Evolutionary conservation across 331 rosid species (phyloP).

Genomic region (Prunus yedoensis): DNA sequence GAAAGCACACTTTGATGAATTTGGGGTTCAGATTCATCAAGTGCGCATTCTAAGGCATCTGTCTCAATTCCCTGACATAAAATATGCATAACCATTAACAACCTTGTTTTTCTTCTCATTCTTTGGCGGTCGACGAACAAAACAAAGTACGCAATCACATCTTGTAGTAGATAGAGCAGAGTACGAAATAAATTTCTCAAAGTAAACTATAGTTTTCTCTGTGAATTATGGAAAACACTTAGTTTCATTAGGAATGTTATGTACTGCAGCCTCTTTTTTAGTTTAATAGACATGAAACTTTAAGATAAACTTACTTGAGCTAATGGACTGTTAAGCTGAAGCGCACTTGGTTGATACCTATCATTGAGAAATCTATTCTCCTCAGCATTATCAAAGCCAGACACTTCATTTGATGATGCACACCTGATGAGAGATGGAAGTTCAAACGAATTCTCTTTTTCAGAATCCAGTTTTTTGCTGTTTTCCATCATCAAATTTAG

Average conservation of each 20-base stretch:
- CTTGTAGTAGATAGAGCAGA: too few species aligned
- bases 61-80: slow-evolving; percentile 40
- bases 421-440: slow-evolving; percentile 62
- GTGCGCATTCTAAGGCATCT: slow-evolving; percentile 4
- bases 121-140: too few species aligned
- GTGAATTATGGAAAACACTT: too few species aligned
- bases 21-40: slow-evolving; percentile 27
- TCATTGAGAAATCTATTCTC: slow-evolving; percentile 3
- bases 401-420: slow-evolving; percentile 56
- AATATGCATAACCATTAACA: not conserved
- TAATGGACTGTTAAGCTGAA: slow-evolving; percentile 26
- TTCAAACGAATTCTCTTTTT: slow-evolving; percentile 31
- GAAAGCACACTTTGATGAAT: slow-evolving; percentile 48
- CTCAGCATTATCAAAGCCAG: slow-evolving; percentile 52
- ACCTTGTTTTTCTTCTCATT: too few species aligned
- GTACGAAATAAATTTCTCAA: too few species aligned
- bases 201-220: too few species aligned
- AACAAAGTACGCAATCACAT: too few species aligned
- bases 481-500: slow-evolving; percentile 39
- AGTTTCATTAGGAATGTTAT: too few species aligned
- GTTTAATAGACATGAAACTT: too few species aligned
- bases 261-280: too few species aligned
- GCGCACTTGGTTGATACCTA: slow-evolving; percentile 2
- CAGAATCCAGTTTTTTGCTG: slow-evolving; percentile 21
- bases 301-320: slow-evolving; percentile 40